Conservation (phyloP, 352 stramenopile species). For the Phytophthora colocasiae region DNA sequence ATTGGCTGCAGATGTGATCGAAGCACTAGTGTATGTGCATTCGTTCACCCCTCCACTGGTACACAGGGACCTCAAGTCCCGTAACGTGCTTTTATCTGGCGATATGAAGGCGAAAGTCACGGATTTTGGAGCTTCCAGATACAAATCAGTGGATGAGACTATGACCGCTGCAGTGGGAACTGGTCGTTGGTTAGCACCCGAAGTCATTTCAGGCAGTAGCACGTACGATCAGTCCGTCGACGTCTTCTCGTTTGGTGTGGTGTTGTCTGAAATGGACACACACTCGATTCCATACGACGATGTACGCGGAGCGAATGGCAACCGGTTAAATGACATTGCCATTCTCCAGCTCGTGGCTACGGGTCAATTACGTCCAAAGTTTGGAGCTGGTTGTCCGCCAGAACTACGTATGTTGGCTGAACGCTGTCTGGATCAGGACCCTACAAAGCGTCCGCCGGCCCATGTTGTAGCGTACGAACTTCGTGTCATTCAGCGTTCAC, state of each 20-base stretch:
- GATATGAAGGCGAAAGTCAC: conserved; percentile 63
- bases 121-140: conserved; percentile 65
- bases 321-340: conserved; percentile 48
- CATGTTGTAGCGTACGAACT: conserved; percentile 53
- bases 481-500: conserved; percentile 39
- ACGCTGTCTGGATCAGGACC: conserved; percentile 44
- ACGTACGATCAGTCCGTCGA: conserved; percentile 60
- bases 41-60: conserved; percentile 60
- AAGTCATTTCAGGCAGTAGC: conserved; percentile 55
- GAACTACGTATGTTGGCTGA: conserved; percentile 42
- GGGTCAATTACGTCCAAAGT: conserved; percentile 40
- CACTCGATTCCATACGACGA: conserved; percentile 61
- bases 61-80: conserved; percentile 71
- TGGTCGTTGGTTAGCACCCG: conserved; percentile 58
- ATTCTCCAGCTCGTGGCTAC: conserved; percentile 53
- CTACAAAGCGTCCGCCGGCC: conserved; percentile 44
- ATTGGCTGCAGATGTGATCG: conserved; percentile 54
- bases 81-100: conserved; percentile 53
- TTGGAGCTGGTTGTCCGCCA: conserved; percentile 43
- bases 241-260: conserved; percentile 66
- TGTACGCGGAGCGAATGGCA: conserved; percentile 37
- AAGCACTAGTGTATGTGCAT: conserved; percentile 70
- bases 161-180: conserved; percentile 67
- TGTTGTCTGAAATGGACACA: conserved; percentile 66
- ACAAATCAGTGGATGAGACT: conserved; percentile 45